Evolutionary conservation across 768 basidiomycete genomes (phyloP).

Genomic region (Tricholoma saponaceum): DNA sequence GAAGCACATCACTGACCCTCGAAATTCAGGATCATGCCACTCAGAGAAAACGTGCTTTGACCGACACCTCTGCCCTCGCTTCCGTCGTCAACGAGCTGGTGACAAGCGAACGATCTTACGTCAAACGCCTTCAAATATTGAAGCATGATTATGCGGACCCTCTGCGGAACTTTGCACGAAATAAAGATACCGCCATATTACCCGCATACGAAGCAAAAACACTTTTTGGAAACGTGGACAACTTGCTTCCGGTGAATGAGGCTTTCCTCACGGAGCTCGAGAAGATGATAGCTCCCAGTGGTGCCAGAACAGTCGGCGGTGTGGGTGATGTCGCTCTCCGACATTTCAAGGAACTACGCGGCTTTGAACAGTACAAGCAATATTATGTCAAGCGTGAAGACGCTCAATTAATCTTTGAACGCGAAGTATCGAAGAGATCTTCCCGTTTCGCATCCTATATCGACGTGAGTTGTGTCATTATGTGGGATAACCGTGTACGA

Average conservation of each 20-base stretch:
- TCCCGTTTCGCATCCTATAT: constrained; percentile 84
- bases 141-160: constrained; percentile 91
- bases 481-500: constrained; percentile 1
- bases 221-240: constrained; percentile 92
- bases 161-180: constrained; percentile 77
- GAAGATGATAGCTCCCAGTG: constrained; percentile 65
- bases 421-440: constrained; percentile 73
- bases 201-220: constrained; percentile 89
- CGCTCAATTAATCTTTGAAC: constrained; percentile 83
- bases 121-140: constrained; percentile 75
- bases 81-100: constrained; percentile 86
- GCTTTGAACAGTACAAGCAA: constrained; percentile 88
- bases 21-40: constrained; percentile 31
- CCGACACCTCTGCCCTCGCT: constrained; percentile 60
- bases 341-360: constrained; percentile 80
- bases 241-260: constrained; percentile 84
- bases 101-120: constrained; percentile 85
- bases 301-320: constrained; percentile 49
- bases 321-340: constrained; percentile 83
- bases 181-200: constrained; percentile 83
- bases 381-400: constrained; percentile 94
- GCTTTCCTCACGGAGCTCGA: constrained; percentile 82
- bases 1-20: background rate
- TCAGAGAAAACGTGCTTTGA: constrained; percentile 56
- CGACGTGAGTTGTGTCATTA: constrained; percentile 54